Conservation (phyloP, 2,329 filamentous ascomycete genomes). For the Hymenoscyphus linearis region DNA sequence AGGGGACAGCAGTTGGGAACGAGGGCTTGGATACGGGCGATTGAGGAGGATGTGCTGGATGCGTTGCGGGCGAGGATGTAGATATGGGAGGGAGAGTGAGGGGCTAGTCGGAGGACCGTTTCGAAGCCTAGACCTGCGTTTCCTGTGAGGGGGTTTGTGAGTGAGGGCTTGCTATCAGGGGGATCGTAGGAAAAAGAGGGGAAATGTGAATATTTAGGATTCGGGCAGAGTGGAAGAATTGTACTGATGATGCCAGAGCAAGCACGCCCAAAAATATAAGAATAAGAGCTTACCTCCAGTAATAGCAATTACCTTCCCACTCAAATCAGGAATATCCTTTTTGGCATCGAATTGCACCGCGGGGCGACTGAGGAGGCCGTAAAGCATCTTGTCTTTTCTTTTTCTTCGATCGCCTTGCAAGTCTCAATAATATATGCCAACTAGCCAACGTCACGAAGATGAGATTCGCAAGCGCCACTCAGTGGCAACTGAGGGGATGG, state of each 20-base stretch:
- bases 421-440: neutral
- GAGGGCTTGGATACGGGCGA: constrained; percentile 33
- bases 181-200: neutral
- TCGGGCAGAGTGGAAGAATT: neutral
- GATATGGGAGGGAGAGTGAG: constrained; percentile 37
- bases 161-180: neutral
- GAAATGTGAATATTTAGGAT: too few relatives aligned
- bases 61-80: constrained; percentile 36
- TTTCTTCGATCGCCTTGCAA: neutral
- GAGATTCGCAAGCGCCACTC: neutral
- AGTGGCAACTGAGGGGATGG: neutral
- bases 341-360: constrained; percentile 13
- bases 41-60: constrained; percentile 35
- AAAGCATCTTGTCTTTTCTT: neutral
- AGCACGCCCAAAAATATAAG: neutral
- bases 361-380: neutral
- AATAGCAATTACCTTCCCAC: constrained; percentile 41
- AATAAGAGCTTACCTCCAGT: constrained; percentile 35
- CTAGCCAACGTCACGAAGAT: neutral
- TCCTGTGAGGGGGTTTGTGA: constrained; percentile 10
- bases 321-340: constrained; percentile 35
- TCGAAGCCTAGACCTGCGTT: constrained; percentile 42
- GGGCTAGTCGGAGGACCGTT: constrained; percentile 37
- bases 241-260: neutral
- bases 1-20: constrained; percentile 24